Base-by-base conservation (phyloP, 129 eudicot species). In the Mikania micrantha region DNA sequence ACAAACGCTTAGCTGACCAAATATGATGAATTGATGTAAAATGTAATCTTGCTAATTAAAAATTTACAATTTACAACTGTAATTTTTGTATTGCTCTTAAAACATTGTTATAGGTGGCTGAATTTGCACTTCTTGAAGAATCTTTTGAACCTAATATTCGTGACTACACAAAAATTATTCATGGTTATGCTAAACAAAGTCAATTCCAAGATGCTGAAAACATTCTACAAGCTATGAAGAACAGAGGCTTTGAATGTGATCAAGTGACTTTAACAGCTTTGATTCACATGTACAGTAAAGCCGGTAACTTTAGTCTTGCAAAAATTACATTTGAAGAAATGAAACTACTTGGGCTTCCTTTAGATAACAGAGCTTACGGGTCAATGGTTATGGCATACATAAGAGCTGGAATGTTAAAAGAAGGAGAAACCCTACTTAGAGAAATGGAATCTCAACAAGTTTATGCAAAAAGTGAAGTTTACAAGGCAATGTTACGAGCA, bases 231-330 rank as follows among this genome's bases (percentile, higher is more conserved):
- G 80, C 90, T 78, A 86, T 93, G 98, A 89, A 80, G 50, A 70
- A 34, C 19, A 68, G 82, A 78, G 95, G 90, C 32, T 78, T 88
- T 22, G 39, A 71, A 20, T 84, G 90, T 66, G 98, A 89, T 71
- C 95, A 88, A 66, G 96, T 89, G 42, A 88, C 82, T 29, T 74
- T 93, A 36, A 93, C 98, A 11, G 80, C 96, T 64, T 77, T 89
- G 69, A 70, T 93, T 39, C 98, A 93, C 84, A 88, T 93, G 96
- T 88, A 93, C 80, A 93, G 96, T 79, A 93, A 93, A 72, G 74
- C 95, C 20, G 92, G 98, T 20, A 82, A 84, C 59, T 80, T 88
- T 61, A 73, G 80, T 63, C 82, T 54, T 36, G 98, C 98, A 2
- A 87, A 88, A 77, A 81, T 77, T 4, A 40, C 79, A 8, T 93